These are phyloP conservation scores for Kandelia obovata DNA, from an alignment of 345 rosid genomes.

Conservation along the genomic window DNA sequence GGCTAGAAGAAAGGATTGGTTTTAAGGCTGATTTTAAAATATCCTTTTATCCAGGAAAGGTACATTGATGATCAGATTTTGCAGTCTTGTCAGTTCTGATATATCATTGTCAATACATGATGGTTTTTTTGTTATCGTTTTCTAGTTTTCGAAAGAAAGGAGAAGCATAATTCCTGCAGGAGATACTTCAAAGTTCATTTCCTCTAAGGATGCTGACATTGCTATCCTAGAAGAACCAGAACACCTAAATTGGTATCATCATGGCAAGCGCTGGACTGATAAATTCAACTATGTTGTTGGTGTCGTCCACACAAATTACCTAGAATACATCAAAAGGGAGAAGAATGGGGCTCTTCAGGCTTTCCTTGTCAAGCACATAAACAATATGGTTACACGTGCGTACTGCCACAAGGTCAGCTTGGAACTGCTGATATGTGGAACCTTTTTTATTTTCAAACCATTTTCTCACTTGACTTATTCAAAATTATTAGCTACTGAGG, in stretches of 20 bases:
- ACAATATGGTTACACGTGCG: constrained; percentile 87
- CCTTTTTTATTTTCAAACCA: not conserved
- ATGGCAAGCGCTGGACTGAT: constrained; percentile 95
- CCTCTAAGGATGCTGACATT: constrained; percentile 87
- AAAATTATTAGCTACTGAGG: not conserved
- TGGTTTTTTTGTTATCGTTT: constrained; percentile 16
- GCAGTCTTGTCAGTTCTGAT: not conserved
- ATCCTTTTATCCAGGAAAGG: constrained; percentile 99
- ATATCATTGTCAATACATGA: constrained; percentile 3
- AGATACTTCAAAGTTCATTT: constrained; percentile 85
- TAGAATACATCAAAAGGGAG: constrained; percentile 97
- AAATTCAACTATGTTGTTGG: constrained; percentile 98
- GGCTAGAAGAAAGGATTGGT: constrained; percentile 94
- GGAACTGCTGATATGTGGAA: not conserved
- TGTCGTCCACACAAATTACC: constrained; percentile 93
- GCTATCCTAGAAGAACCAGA: constrained; percentile 97
- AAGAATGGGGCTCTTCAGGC: constrained; percentile 93
- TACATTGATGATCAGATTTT: constrained; percentile 24
- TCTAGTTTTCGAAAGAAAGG: constrained; percentile 80
- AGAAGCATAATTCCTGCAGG: constrained; percentile 96
- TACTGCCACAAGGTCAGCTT: constrained; percentile 75
- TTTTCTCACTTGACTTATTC: not conserved
- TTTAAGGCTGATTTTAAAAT: constrained; percentile 85
- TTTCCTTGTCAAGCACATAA: constrained; percentile 88
- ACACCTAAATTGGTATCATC: constrained; percentile 96